A percentile compares a stretch with the other conserved stretches of the same genome.
phyloP scores from a whole-genome alignment of 371 early-diverging fungal genomes.

The Rhizopus microsporus region DNA sequence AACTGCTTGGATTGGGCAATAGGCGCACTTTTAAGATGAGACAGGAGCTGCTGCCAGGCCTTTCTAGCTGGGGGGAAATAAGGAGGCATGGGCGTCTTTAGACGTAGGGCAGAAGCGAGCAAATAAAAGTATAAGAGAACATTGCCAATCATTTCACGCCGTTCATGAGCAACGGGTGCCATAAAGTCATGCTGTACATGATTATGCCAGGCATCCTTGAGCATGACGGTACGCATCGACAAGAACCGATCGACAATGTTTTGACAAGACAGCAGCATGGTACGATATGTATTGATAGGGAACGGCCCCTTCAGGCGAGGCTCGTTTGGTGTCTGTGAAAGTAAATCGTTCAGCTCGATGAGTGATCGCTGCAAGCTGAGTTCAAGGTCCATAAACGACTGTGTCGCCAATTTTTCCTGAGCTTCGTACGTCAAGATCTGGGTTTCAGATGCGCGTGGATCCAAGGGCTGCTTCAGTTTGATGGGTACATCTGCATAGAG shows the following conservation, averaged over 20 bases:
- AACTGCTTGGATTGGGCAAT: slow-evolving; percentile 50
- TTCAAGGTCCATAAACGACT: slow-evolving; percentile 71
- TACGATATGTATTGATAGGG: slow-evolving; percentile 66
- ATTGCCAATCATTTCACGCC: slow-evolving; percentile 72
- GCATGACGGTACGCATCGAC: slow-evolving; percentile 67
- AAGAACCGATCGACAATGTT: slow-evolving; percentile 75
- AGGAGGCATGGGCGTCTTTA: slow-evolving; percentile 85
- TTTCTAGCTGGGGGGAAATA: slow-evolving; percentile 72
- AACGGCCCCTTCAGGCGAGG: slow-evolving; percentile 85
- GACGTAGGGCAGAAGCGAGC: slow-evolving; percentile 73
- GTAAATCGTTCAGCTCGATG: slow-evolving; percentile 58
- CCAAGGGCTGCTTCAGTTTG: slow-evolving; percentile 13
- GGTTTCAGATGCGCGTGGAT: slow-evolving; percentile 27
- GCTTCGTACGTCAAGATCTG: slow-evolving; percentile 33
- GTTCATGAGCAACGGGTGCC: slow-evolving; percentile 55
- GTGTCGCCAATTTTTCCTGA: slow-evolving; percentile 36
- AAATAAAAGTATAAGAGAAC: slow-evolving; percentile 79
- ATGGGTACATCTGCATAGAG: slow-evolving; percentile 51
- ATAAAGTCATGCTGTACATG: slow-evolving; percentile 58
- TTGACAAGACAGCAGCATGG: slow-evolving; percentile 70
- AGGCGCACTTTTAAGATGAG: slow-evolving; percentile 49
- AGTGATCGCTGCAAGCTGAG: slow-evolving; percentile 68
- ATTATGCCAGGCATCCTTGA: slow-evolving; percentile 63
- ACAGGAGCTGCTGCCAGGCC: slow-evolving; percentile 51
- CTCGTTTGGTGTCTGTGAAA: slow-evolving; percentile 78